These are phyloP conservation scores for Paraphaeosphaeria sporulosa DNA, from an alignment of 2,329 filamentous ascomycete genomes.

Conservation along the genomic window DNA sequence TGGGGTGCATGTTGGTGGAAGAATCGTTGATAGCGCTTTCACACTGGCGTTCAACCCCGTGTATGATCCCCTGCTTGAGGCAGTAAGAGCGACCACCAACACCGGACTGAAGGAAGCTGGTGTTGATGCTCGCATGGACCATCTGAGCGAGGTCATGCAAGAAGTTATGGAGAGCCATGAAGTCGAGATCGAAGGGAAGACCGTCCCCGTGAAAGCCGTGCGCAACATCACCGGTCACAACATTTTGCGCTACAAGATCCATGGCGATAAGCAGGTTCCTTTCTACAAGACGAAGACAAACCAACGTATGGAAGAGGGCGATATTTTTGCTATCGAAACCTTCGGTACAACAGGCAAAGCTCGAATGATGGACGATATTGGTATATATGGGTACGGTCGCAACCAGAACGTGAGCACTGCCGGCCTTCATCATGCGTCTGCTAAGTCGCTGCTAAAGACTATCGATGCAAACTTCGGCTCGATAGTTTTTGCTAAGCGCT, in stretches of 20 bases:
- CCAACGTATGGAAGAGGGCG: conserved; percentile 97
- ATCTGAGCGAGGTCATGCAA: conserved; percentile 84
- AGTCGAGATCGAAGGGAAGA: conserved; percentile 78
- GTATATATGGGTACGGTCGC: conserved; percentile 70
- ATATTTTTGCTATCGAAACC: conserved; percentile 93
- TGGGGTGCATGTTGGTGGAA: conserved; percentile 73
- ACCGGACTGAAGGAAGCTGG: conserved; percentile 85
- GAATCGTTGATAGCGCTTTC: conserved; percentile 76
- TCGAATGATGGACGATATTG: conserved; percentile 80
- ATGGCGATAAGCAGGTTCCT: conserved; percentile 90
- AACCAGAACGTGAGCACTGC: conserved; percentile 73
- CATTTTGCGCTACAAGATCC: conserved; percentile 87
- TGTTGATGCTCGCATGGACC: conserved; percentile 86
- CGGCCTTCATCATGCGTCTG: conserved; percentile 76
- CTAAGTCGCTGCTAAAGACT: conserved; percentile 80
- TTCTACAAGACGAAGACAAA: conserved; percentile 85
- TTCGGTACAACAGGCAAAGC: conserved; percentile 93
- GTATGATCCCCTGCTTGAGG: conserved; percentile 70
- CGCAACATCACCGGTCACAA: conserved; percentile 91
- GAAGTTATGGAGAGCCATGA: conserved; percentile 94
- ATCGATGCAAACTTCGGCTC: conserved; percentile 97
- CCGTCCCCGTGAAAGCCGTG: conserved; percentile 80
- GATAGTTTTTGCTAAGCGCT: conserved; percentile 85
- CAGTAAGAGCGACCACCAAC: conserved; percentile 73
- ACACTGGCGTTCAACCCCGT: conserved; percentile 71